Base-by-base conservation (phyloP, 78 protist genomes). In the Polysphondylium violaceum region DNA sequence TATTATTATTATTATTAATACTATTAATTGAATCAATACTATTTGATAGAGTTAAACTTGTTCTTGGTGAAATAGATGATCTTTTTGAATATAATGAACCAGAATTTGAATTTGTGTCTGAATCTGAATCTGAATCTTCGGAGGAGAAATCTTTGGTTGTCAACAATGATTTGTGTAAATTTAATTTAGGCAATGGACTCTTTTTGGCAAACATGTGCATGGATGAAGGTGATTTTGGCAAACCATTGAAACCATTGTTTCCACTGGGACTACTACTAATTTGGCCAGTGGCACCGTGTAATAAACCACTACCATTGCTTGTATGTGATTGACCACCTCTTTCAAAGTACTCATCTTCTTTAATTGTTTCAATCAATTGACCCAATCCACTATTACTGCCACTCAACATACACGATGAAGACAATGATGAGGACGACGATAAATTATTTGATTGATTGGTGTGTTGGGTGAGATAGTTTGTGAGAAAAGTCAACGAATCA, bases 61-160 rank as follows among this genome's bases (percentile, higher is more conserved):
- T 47, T 36, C 89, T 41, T n/a, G 89, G 89, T 67, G 89, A 79
- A 3, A 79, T 50, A 31, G 89, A 79, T 14, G 74, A 38, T 36
- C 89, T 56, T 38, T 68, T 79, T 7, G 53, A 23, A 36, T 29
- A 40, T 29, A 36, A 31, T 35, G 65, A 64, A 2, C 51, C 5
- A 11, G 73, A 58, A 33, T 43, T 76, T 29, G 74, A 63, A 21
- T 61, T 55, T 27, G 87, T 40, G 50, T 76, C 87, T 11, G 89
- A 51, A 51, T 79, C 89, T 19, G 67, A 51, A 58, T 79, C 89
- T 19, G 74, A 61, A 53, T 79, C 86, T 23, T 76, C 89, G 16
- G 74, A 64, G 2, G 88, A 78, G 36, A 65, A 78, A 9, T 78
- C 88, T 65, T 58, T 79, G 31, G 78, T 41, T 0, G 51, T 17